Evolutionary conservation across 257 asterid genomes (phyloP), one percentile per base, ranked within the genome.

Genomic region (Salvia splendens): DNA sequence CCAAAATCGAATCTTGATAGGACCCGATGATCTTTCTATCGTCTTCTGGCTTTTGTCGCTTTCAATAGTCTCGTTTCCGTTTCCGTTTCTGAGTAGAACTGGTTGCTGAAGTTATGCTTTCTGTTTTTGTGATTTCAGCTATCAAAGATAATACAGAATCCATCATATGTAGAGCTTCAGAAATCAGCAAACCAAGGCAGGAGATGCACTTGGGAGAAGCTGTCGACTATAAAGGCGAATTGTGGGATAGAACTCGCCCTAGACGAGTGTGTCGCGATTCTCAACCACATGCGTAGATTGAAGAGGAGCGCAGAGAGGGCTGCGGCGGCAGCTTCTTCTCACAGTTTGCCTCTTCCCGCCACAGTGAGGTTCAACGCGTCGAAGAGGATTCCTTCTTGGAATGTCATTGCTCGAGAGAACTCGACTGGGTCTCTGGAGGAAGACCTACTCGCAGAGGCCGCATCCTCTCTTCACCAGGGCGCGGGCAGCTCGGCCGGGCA

Each of bases 121-220:
- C 7, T 8, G 8, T 48, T 46, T 61, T 28, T 33, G 35, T 15
- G 50, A 43, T 73, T 73, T 30, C 89, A 93, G 96, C 75, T 90
- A 42, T 88, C 89, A 6, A 93, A 93, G 78, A 80, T 93, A 41
- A 81, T 93, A 64, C 99, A 90, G 71, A 93, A 93, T 48, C 99
- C 97, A 12, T 82, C 97, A 2, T 83, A 86, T 14, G 73, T 67
- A 61, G 99, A 93, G 58, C 83, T 88, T 65, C 97, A 88, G 61
- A 91, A 88, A 69, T 83, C 97, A 28, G 95, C 95, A 38, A 85
- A 90, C 71, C 99, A 93, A 71, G 99, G 99, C 32, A 80, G 97
- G 62, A 80, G 97, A 41, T 90, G 95, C 80, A 93, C 92, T 6
- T 93, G 97, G 97, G 99, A 93, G 88, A 93, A 93, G 80, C 90